A percentile compares a stretch with the other conserved stretches of the same genome.
These are phyloP conservation scores for Plectranthus barbatus DNA, from an alignment of 257 asterid species.

Conservation along the genomic window DNA sequence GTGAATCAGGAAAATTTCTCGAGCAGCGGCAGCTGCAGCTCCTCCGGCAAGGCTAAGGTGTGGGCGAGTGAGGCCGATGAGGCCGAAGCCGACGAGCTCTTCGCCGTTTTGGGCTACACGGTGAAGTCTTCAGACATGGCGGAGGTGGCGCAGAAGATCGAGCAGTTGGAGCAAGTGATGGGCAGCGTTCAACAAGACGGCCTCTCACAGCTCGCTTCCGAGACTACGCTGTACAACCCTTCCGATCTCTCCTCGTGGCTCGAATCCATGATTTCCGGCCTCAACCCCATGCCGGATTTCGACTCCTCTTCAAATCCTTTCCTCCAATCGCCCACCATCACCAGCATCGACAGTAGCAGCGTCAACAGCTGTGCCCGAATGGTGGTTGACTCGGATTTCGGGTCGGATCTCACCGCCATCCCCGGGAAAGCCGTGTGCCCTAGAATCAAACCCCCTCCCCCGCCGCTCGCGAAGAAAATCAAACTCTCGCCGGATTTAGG, in stretches of 20 bases:
- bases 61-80: slow-evolving; percentile 31
- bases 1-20: slow-evolving; percentile 19
- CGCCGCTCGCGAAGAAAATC: slow-evolving; percentile 40
- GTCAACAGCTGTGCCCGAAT: slow-evolving; percentile 1
- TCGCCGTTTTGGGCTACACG: slow-evolving; percentile 60
- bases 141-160: slow-evolving; percentile 58
- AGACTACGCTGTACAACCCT: slow-evolving; percentile 68
- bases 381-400: slow-evolving; percentile 26
- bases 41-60: slow-evolving; percentile 32
- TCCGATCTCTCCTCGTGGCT: slow-evolving; percentile 83
- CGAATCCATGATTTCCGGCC: slow-evolving; percentile 62
- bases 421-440: slow-evolving; percentile 67
- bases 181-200: slow-evolving; percentile 27
- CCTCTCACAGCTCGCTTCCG: slow-evolving; percentile 46
- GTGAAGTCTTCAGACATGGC: slow-evolving; percentile 61
- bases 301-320: slow-evolving; percentile 30
- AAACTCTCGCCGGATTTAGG: slow-evolving; percentile 19
- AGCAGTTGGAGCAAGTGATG: slow-evolving; percentile 52
- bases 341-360: slow-evolving; percentile 5
- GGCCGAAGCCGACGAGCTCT: slow-evolving; percentile 44
- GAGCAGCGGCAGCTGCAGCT: slow-evolving; percentile 22
- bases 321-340: slow-evolving; percentile 20
- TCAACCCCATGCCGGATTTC: slow-evolving; percentile 37
- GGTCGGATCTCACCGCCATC: slow-evolving; percentile 67
- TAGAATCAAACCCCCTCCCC: slow-evolving; percentile 1